Evolutionary conservation across 345 rosid genomes (phyloP).

Genomic region (Dovyalis caffra): DNA sequence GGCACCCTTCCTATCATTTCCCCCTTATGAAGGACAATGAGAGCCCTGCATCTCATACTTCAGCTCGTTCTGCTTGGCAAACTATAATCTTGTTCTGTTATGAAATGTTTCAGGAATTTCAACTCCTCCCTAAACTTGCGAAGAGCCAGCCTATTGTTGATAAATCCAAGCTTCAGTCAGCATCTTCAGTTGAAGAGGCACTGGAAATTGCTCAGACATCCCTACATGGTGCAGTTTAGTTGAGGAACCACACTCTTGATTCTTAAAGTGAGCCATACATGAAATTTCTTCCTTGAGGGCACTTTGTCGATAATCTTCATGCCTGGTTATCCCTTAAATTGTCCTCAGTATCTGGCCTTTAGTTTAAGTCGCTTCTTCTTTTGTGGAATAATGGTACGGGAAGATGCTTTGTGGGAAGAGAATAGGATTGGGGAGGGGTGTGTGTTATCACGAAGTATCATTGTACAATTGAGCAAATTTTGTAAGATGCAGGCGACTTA

Average conservation of each 20-base stretch:
- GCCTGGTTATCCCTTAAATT: background rate
- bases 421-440: too few species aligned
- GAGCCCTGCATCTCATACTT: too few species aligned
- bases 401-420: too few species aligned
- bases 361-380: too few species aligned
- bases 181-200: constrained; percentile 90
- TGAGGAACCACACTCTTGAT: background rate
- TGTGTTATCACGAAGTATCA: background rate
- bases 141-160: constrained; percentile 77
- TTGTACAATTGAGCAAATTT: background rate
- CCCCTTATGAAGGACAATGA: too few species aligned
- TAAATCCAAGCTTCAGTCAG: constrained; percentile 65
- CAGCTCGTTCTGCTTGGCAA: background rate
- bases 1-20: too few species aligned
- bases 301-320: constrained; percentile 11
- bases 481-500: background rate
- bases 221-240: constrained; percentile 35
- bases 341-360: too few species aligned
- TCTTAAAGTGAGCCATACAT: background rate
- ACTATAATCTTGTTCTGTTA: background rate
- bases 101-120: constrained; percentile 54
- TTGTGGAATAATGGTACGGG: too few species aligned
- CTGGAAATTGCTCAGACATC: constrained; percentile 59
- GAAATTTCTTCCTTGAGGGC: background rate
- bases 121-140: constrained; percentile 81